Evolutionary conservation across 345 rosid species (phyloP).

Genomic region (Bretschneidera sinensis): DNA sequence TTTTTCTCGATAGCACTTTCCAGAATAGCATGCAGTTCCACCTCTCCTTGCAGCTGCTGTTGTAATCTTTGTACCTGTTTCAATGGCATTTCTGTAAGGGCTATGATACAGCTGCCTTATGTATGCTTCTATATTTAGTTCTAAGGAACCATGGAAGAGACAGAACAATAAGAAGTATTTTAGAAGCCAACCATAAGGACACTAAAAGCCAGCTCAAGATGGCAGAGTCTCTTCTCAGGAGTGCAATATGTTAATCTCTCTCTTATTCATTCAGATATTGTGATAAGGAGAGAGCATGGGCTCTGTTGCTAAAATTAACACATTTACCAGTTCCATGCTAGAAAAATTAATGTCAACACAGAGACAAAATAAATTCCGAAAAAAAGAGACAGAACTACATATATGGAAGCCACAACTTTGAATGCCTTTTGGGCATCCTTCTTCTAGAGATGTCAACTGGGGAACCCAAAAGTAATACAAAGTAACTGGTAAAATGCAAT

Average conservation of each 20-base stretch:
- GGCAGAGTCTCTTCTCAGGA: too few relatives aligned
- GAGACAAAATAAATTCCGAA: neutral
- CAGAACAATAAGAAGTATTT: too few relatives aligned
- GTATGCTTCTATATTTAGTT: neutral
- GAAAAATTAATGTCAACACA: neutral
- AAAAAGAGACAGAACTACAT: neutral
- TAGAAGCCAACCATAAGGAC: too few relatives aligned
- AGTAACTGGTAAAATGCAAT: neutral
- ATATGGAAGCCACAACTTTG: neutral
- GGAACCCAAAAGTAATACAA: too few relatives aligned
- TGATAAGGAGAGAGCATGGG: too few relatives aligned
- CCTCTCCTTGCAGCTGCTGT: constrained; percentile 65
- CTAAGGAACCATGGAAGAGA: neutral
- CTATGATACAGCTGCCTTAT: neutral
- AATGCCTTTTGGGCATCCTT: neutral
- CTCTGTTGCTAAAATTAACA: too few relatives aligned
- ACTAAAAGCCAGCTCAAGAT: neutral
- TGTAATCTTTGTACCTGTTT: constrained; percentile 65
- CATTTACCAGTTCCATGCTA: too few relatives aligned
- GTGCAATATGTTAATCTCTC: neutral
- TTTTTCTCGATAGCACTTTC: constrained; percentile 52
- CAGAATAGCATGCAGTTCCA: constrained; percentile 53
- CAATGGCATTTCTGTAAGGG: constrained; percentile 14
- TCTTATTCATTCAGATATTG: too few relatives aligned
- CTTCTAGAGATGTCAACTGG: too few relatives aligned